Evolutionary conservation across 2,329 filamentous ascomycete genomes (phyloP).

Genomic region (Emergomyces africanus): DNA sequence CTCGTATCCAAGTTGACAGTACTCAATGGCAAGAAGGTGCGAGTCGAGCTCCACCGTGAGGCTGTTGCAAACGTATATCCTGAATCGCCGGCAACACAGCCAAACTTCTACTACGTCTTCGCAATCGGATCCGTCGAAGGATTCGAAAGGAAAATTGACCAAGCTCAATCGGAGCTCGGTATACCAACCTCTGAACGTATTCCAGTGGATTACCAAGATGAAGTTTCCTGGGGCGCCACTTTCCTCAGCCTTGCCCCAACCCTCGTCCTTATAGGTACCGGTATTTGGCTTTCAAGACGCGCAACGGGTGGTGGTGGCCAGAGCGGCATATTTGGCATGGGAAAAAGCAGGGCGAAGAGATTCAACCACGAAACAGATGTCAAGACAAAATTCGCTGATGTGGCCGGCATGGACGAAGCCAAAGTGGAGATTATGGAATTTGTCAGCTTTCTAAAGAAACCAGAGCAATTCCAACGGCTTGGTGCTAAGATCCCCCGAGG

Average conservation of each 20-base stretch:
- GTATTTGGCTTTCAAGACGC: conserved; percentile 67
- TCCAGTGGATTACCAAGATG: conserved; percentile 73
- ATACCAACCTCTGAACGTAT: conserved; percentile 85
- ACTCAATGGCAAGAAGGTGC: conserved; percentile 62
- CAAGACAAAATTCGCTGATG: conserved; percentile 94
- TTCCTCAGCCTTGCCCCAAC: conserved; percentile 78
- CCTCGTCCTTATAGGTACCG: conserved; percentile 67
- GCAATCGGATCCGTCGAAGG: conserved; percentile 88
- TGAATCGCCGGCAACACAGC: conserved; percentile 55
- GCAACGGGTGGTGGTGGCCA: conserved; percentile 54
- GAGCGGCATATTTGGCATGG: conserved; percentile 86
- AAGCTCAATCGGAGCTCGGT: conserved; percentile 73
- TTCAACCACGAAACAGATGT: conserved; percentile 96
- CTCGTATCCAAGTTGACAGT: conserved; percentile 85
- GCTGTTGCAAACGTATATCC: conserved; percentile 60
- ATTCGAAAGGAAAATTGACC: conserved; percentile 79
- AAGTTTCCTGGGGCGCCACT: conserved; percentile 59
- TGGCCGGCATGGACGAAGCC: conserved; percentile 95
- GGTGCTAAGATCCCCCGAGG: conserved; percentile 97
- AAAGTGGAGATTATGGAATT: conserved; percentile 99
- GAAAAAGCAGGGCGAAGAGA: conserved; percentile 87
- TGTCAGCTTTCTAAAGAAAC: conserved; percentile 90
- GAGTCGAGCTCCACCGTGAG: conserved; percentile 67
- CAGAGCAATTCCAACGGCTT: conserved; percentile 80
- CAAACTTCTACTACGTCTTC: conserved; percentile 78